Evolutionary conservation across 2,329 filamentous ascomycete species (phyloP).

Genomic region (Orbilia brochopaga): DNA sequence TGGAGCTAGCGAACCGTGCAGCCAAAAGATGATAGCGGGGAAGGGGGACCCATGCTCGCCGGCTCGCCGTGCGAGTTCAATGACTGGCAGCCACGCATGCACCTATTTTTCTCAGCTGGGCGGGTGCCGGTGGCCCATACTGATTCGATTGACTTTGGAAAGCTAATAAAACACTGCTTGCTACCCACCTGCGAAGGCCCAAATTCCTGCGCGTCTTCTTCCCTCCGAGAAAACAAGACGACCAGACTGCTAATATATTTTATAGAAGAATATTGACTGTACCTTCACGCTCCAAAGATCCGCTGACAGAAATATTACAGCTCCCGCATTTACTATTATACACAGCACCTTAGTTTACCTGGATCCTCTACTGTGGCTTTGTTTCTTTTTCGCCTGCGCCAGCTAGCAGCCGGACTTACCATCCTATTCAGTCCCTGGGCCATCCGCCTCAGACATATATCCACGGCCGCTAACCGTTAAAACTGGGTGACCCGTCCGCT

Average conservation of each 20-base stretch:
- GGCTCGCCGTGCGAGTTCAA: slow-evolving; percentile 21
- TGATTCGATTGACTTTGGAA: slow-evolving; percentile 35
- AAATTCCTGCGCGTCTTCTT: slow-evolving; percentile 13
- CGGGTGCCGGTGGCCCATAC: slow-evolving; percentile 16
- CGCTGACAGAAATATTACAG: slow-evolving; percentile 5
- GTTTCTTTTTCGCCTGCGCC: slow-evolving; percentile 3
- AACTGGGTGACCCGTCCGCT: slow-evolving; percentile 9
- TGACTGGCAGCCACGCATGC: slow-evolving; percentile 42
- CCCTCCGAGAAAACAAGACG: not conserved
- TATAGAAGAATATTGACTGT: not conserved
- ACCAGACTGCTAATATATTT: not conserved
- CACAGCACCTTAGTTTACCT: not conserved
- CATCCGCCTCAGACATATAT: slow-evolving; percentile 16
- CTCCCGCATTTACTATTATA: not conserved
- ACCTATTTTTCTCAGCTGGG: slow-evolving; percentile 32
- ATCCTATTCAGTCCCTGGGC: not conserved
- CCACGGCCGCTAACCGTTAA: slow-evolving; percentile 45
- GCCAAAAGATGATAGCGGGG: slow-evolving; percentile 31
- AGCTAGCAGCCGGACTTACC: slow-evolving; percentile 6
- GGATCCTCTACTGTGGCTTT: slow-evolving; percentile 7
- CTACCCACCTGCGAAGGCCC: slow-evolving; percentile 16
- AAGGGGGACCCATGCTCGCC: slow-evolving; percentile 41
- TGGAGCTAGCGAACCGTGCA: slow-evolving; percentile 40
- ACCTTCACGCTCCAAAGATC: not conserved
- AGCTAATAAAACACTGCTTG: slow-evolving; percentile 40